These are phyloP conservation scores for Mycena olivaceomarginata DNA, from an alignment of 768 basidiomycete genomes.

Conservation along the genomic window DNA sequence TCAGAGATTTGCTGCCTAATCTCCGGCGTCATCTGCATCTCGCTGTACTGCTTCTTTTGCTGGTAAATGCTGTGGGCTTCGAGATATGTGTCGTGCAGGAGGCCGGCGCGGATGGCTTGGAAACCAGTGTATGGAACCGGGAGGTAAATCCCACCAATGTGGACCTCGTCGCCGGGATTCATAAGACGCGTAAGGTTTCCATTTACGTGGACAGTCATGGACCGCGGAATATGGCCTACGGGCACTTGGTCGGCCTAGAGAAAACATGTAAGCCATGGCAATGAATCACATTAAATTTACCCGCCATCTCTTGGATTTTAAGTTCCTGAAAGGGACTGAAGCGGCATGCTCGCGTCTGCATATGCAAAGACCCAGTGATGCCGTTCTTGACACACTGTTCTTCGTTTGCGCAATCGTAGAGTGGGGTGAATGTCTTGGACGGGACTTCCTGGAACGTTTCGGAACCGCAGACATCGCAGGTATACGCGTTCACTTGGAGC, in stretches of 20 bases:
- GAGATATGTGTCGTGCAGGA: conserved; percentile 97
- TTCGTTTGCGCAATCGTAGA: conserved; percentile 91
- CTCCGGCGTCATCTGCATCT: conserved; percentile 94
- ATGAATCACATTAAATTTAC: conserved; percentile 40
- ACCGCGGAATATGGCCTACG: conserved; percentile 98
- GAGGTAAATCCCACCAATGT: conserved; percentile 97
- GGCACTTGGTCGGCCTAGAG: conserved; percentile 97
- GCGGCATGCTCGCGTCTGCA: conserved; percentile 98
- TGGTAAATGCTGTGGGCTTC: conserved; percentile 94
- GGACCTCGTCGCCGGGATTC: conserved; percentile 97
- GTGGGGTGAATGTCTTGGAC: conserved; percentile 92
- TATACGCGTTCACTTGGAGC: conserved; percentile 97
- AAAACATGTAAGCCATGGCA: conserved; percentile 28
- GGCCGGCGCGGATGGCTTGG: conserved; percentile 96
- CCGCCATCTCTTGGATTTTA: conserved; percentile 98
- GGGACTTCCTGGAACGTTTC: conserved; percentile 99
- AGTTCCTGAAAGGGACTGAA: conserved; percentile 99
- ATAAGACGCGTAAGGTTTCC: conserved; percentile 92
- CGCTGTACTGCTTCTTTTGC: conserved; percentile 97
- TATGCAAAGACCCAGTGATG: conserved; percentile 93
- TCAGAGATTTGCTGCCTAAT: conserved; percentile 82
- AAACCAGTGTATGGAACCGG: conserved; percentile 98
- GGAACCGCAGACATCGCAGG: conserved; percentile 97
- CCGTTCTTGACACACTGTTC: conserved; percentile 91
- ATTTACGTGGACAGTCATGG: conserved; percentile 97